A percentile compares a stretch with the other conserved stretches of the same genome.
phyloP scores from a whole-genome alignment of 139 green algal genomes.

The Tetraselmis striata region DNA sequence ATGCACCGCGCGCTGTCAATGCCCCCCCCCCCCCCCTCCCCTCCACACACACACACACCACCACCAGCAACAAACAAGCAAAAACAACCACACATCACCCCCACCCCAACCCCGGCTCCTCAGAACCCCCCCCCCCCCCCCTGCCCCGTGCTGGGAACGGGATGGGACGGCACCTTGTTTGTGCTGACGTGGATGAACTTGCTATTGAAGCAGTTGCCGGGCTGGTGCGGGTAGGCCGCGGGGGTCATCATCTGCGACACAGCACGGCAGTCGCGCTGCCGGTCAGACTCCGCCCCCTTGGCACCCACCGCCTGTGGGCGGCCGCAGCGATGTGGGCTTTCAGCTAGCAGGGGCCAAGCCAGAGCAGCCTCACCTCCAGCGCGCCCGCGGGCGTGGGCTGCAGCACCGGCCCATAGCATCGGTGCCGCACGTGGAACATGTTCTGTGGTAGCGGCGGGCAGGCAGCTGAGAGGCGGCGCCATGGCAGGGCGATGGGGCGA shows the following conservation, averaged over 20 bases:
- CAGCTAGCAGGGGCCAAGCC: too few species aligned
- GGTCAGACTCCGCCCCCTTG: background rate
- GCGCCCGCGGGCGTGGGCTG: slow-evolving; percentile 24
- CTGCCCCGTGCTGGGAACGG: too few species aligned
- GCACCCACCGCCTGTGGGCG: background rate
- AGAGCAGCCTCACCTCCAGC: slow-evolving; percentile 34
- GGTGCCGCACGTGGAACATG: background rate
- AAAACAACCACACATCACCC: background rate
- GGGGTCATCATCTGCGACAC: slow-evolving; percentile 58
- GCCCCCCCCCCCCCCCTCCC: too few species aligned
- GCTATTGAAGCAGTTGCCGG: slow-evolving; percentile 57
- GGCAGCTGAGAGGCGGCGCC: background rate
- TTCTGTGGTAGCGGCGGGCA: background rate
- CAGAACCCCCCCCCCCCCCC: slow-evolving; percentile 1
- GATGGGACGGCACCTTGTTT: slow-evolving; percentile 62
- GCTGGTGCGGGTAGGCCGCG: slow-evolving; percentile 51
- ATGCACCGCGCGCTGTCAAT: background rate
- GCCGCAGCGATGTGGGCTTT: background rate
- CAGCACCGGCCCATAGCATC: slow-evolving; percentile 5
- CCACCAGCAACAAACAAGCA: background rate
- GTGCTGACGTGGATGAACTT: slow-evolving; percentile 73
- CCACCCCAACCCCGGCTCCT: background rate
- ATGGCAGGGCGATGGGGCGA: background rate
- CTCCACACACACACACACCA: background rate
- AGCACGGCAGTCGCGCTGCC: background rate